These are phyloP conservation scores for Corinectria fuckeliana DNA, from an alignment of 2,329 filamentous ascomycete genomes.

Conservation along the genomic window DNA sequence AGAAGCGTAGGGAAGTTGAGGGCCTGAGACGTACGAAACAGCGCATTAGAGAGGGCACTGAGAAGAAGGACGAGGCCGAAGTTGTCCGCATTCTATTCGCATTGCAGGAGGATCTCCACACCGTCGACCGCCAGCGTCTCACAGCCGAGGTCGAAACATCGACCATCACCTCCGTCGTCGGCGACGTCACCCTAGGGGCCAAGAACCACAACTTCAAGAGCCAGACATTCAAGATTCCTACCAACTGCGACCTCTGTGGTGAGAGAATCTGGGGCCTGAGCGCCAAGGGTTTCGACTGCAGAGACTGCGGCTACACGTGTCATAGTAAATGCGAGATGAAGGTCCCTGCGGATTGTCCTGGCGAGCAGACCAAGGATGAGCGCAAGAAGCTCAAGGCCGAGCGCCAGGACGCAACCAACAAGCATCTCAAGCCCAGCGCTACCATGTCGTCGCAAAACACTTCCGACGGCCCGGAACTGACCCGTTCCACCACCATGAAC, in stretches of 20 bases:
- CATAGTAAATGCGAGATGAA: slow-evolving; percentile 99
- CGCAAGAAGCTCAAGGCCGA: slow-evolving; percentile 91
- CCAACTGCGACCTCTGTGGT: slow-evolving; percentile 95
- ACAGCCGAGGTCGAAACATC: slow-evolving; percentile 92
- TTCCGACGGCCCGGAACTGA: slow-evolving; percentile 71
- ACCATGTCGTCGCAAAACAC: slow-evolving; percentile 49
- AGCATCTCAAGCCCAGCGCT: slow-evolving; percentile 57
- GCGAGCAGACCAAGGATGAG: slow-evolving; percentile 92
- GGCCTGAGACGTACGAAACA: slow-evolving; percentile 75
- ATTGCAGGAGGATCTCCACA: slow-evolving; percentile 84
- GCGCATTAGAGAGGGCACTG: slow-evolving; percentile 79
- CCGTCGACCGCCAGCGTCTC: slow-evolving; percentile 81
- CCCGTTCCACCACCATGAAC: slow-evolving; percentile 85
- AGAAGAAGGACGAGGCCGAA: slow-evolving; percentile 88
- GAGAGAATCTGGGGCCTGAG: slow-evolving; percentile 97
- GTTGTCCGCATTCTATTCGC: slow-evolving; percentile 83
- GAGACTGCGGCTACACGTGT: slow-evolving; percentile 96
- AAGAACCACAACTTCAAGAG: slow-evolving; percentile 98
- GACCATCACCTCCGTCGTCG: slow-evolving; percentile 89
- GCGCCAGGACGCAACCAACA: slow-evolving; percentile 79
- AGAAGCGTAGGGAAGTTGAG: slow-evolving; percentile 86
- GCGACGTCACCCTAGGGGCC: slow-evolving; percentile 89
- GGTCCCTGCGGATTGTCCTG: slow-evolving; percentile 93
- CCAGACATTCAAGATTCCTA: slow-evolving; percentile 99
- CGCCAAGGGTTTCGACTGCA: slow-evolving; percentile 94